Percentiles rank a stretch among this genome's conserved stretches.
Evolutionary conservation across 2,329 filamentous ascomycete species (phyloP).

Genomic region (Aspergillus brasiliensis): DNA sequence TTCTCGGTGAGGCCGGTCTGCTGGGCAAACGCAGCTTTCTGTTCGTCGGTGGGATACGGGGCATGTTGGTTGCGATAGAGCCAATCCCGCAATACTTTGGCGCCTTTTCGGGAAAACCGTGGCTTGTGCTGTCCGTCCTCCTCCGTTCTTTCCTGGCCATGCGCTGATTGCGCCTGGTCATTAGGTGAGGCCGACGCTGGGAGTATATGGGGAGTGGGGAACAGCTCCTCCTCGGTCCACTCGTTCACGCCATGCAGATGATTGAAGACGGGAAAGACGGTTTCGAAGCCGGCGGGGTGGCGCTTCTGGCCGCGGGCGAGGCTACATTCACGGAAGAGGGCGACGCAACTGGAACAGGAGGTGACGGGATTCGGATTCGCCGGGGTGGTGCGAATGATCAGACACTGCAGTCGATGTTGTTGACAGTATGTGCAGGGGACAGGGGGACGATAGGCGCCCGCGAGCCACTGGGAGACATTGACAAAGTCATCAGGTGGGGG

Average conservation of each 20-base stretch:
- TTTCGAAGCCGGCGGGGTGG: slow-evolving; percentile 51
- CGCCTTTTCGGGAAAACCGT: slow-evolving; percentile 39
- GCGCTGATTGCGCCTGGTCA: no score
- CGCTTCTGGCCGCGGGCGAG: slow-evolving; percentile 51
- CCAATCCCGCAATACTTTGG: slow-evolving; percentile 51
- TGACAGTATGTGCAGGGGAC: slow-evolving; percentile 50
- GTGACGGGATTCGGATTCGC: slow-evolving; percentile 54
- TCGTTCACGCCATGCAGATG: slow-evolving; percentile 54
- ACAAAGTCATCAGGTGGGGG: slow-evolving; percentile 13
- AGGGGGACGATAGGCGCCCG: slow-evolving; percentile 48
- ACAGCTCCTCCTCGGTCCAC: slow-evolving; percentile 25
- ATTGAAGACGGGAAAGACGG: slow-evolving; percentile 50
- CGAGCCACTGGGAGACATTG: slow-evolving; percentile 36
- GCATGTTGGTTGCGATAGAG: slow-evolving; percentile 49
- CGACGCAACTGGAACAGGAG: slow-evolving; percentile 55
- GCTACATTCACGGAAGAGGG: slow-evolving; percentile 54
- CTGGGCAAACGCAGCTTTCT: slow-evolving; percentile 44
- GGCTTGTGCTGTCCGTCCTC: background rate
- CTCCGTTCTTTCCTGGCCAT: background rate
- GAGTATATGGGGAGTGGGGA: no score
- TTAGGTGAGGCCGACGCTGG: background rate
- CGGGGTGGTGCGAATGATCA: slow-evolving; percentile 50
- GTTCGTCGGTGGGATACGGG: slow-evolving; percentile 53
- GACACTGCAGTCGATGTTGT: slow-evolving; percentile 50
- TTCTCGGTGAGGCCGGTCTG: slow-evolving; percentile 51